Conservation (phyloP, 192 early-diverging fungal species). For the Coemansia sp. region DNA sequence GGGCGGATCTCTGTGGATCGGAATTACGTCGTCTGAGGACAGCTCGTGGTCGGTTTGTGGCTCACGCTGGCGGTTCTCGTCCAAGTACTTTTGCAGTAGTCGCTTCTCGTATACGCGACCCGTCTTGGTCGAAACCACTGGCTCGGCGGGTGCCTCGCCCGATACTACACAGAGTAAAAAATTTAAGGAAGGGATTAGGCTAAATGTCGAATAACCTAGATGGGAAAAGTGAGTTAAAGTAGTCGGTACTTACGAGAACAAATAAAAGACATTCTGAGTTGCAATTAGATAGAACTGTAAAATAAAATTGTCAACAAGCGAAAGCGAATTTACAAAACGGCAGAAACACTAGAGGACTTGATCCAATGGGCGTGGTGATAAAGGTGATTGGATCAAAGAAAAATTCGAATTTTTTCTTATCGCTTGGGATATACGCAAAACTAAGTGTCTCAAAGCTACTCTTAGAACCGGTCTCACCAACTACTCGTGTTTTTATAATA, state of each 20-base stretch:
- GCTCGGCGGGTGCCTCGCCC: conserved; percentile 84
- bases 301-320: not conserved
- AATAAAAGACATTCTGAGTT: conserved; percentile 38
- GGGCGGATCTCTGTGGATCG: conserved; percentile 27
- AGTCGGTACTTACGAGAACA: conserved; percentile 41
- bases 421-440: too few relatives aligned
- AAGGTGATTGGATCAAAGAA: not conserved
- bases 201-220: not conserved
- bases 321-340: not conserved
- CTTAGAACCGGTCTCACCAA: not conserved
- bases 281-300: not conserved
- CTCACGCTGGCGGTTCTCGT: conserved; percentile 74
- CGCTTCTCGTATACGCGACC: conserved; percentile 89
- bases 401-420: not conserved
- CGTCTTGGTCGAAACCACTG: conserved; percentile 85
- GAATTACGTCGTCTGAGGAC: conserved; percentile 32
- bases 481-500: not conserved
- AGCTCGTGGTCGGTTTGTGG: conserved; percentile 80
- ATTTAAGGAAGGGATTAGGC: not conserved
- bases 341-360: not conserved
- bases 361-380: too few relatives aligned
- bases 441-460: too few relatives aligned
- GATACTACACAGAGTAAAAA: conserved; percentile 68
- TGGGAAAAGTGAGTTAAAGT: too few relatives aligned
- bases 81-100: conserved; percentile 86